Conservation (phyloP, 495 filamentous ascomycete species). For the Astrothelium macrocarpum region DNA sequence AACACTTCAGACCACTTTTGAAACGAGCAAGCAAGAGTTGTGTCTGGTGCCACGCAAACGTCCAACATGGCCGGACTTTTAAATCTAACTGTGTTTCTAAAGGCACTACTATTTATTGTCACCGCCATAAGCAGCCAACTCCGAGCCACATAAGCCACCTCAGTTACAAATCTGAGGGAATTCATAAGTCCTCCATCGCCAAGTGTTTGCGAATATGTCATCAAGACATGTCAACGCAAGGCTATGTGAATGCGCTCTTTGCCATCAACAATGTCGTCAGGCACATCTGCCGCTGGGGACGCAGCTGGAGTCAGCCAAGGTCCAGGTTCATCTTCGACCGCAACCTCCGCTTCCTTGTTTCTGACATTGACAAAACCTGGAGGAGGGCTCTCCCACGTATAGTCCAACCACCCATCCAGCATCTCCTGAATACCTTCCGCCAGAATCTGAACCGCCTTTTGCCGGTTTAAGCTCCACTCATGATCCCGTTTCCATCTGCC, state of each 20-base stretch:
- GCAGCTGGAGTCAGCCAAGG: slow-evolving; percentile 25
- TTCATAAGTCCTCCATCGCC: not conserved
- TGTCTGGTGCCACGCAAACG: not conserved
- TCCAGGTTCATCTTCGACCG: not conserved
- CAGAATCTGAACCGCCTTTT: slow-evolving; percentile 48
- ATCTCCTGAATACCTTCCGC: slow-evolving; percentile 54
- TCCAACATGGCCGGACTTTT: not conserved
- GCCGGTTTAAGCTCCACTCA: slow-evolving; percentile 50
- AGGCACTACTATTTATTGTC: not conserved
- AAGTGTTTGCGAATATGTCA: not conserved
- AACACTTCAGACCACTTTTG: not conserved
- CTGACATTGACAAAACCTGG: slow-evolving; percentile 51
- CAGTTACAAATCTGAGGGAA: not conserved
- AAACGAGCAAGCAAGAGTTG: not conserved
- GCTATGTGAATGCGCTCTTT: not conserved
- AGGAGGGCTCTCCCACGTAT: slow-evolving; percentile 58
- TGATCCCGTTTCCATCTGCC: slow-evolving; percentile 37
- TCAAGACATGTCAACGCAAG: not conserved
- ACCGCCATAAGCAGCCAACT: slow-evolving; percentile 7
- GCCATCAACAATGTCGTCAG: not conserved
- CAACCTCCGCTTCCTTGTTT: slow-evolving; percentile 9
- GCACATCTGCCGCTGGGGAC: slow-evolving; percentile 21
- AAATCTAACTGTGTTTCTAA: not conserved
- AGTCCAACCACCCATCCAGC: slow-evolving; percentile 62
- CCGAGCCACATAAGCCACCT: not conserved